Conservation (phyloP, 441 rosid genomes). For the Brassica hybrid region DNA sequence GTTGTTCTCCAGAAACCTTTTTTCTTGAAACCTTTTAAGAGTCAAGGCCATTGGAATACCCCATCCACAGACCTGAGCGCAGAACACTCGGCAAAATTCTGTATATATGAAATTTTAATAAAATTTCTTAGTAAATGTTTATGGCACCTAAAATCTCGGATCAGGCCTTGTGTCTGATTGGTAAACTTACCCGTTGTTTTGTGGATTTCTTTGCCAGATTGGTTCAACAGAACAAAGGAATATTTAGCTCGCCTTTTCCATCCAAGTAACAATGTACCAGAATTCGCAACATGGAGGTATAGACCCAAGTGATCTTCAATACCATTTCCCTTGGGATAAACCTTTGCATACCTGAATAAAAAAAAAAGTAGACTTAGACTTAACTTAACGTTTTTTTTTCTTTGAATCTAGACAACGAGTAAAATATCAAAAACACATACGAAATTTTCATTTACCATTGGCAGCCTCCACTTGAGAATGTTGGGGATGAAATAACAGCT, state of each 20-base stretch:
- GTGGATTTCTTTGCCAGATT: neutral
- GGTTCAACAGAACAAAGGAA: neutral
- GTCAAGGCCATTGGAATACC: neutral
- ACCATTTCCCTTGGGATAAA: neutral
- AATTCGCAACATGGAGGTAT: neutral
- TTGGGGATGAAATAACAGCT: neutral
- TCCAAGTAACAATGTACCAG: neutral
- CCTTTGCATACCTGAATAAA: neutral
- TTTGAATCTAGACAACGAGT: neutral
- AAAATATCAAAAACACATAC: too few relatives aligned
- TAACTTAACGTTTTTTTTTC: neutral
- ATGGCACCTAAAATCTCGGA: neutral
- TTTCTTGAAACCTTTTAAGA: neutral
- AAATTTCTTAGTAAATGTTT: neutral
- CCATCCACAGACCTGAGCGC: neutral
- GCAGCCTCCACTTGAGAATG: conserved; percentile 8
- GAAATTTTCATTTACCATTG: conserved; percentile 10
- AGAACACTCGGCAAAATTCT: neutral
- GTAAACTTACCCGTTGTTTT: neutral
- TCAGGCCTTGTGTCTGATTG: neutral
- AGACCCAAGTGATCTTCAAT: neutral
- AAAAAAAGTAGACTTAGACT: neutral
- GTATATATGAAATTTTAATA: neutral
- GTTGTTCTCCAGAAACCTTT: neutral
- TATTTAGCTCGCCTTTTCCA: neutral